Evolutionary conservation across 176 grass and related monocot genomes (phyloP).

Genomic region (Paspalum notatum): DNA sequence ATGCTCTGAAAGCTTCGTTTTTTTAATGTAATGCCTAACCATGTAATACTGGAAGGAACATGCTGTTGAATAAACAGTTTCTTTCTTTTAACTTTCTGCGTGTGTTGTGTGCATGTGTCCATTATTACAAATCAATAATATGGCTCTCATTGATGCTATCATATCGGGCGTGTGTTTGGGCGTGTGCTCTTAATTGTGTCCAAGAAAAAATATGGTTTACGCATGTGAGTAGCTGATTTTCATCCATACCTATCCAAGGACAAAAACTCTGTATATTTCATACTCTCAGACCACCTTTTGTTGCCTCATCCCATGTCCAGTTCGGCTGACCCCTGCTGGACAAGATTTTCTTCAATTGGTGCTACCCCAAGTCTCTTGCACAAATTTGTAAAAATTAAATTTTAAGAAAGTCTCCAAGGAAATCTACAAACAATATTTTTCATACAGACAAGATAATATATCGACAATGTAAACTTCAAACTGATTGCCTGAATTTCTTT

Average conservation of each 20-base stretch:
- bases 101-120: slow-evolving; percentile 7
- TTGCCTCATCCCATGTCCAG: no score
- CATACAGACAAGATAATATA: not conserved
- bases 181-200: no score
- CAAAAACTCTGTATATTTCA: no score
- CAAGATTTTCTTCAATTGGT: no score
- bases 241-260: no score
- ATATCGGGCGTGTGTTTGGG: not conserved
- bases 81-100: not conserved
- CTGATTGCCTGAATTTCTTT: not conserved
- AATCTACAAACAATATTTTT: not conserved
- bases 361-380: not conserved
- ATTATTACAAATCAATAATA: not conserved
- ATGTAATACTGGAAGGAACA: slow-evolving; percentile 9
- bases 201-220: no score
- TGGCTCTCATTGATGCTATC: not conserved
- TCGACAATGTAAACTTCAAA: not conserved
- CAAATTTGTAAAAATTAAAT: not conserved
- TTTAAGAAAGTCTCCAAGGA: slow-evolving; percentile 11
- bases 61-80: not conserved
- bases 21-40: slow-evolving; percentile 12
- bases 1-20: not conserved
- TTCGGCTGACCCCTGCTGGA: no score
- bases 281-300: no score
- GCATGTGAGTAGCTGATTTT: no score